Percentiles rank a stretch among this genome's conserved stretches.
Conservation (phyloP, 345 rosid genomes). For the Geranium rotundifolium region DNA sequence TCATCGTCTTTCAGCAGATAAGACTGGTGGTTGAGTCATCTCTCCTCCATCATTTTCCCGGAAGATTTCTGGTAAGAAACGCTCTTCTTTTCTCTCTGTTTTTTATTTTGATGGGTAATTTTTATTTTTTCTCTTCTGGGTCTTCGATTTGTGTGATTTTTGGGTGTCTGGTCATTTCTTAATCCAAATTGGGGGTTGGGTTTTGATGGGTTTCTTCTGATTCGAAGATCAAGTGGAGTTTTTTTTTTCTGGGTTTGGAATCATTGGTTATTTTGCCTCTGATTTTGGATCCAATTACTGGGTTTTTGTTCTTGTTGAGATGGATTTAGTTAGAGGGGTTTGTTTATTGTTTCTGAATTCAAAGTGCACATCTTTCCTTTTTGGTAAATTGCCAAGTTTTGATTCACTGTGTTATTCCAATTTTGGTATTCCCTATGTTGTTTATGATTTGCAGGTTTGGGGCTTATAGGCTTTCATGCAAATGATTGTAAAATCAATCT, state of each 20-base stretch:
- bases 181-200: background rate
- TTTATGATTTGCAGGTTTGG: background rate
- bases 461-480: background rate
- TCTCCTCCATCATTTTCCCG: background rate
- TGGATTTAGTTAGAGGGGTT: conserved; percentile 10
- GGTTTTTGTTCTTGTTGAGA: background rate
- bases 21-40: background rate
- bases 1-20: background rate
- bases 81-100: background rate
- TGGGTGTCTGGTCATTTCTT: background rate
- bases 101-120: background rate
- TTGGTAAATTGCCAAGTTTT: background rate
- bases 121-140: background rate
- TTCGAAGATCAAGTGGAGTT: background rate
- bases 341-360: conserved; percentile 1
- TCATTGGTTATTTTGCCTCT: background rate
- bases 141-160: background rate
- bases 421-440: background rate
- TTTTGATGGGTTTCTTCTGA: conserved; percentile 2
- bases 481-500: background rate
- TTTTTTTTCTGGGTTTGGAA: conserved; percentile 3
- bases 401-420: background rate
- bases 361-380: no score
- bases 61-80: background rate
- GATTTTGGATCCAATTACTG: background rate